Evolutionary conservation across 2,329 filamentous ascomycete genomes (phyloP).

Genomic region (Calonectria crousiana): DNA sequence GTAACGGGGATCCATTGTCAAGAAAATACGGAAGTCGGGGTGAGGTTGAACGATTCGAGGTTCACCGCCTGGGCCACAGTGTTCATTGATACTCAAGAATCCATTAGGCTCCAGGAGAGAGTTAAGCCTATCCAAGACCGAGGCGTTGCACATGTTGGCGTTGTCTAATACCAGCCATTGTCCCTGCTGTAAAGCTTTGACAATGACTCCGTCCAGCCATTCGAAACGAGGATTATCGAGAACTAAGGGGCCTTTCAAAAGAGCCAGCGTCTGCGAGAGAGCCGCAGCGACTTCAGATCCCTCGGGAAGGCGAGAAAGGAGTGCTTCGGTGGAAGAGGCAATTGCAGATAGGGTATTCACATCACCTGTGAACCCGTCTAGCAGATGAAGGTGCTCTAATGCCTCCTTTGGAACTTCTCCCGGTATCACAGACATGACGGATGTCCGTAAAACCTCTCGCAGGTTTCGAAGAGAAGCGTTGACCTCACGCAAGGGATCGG

Average conservation of each 20-base stretch:
- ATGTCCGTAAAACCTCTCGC: slow-evolving; percentile 63
- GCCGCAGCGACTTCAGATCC: slow-evolving; percentile 60
- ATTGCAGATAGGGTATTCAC: slow-evolving; percentile 53
- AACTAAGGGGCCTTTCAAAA: slow-evolving; percentile 65
- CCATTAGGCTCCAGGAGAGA: slow-evolving; percentile 94
- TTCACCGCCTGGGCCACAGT: slow-evolving; percentile 84
- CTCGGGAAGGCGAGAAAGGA: slow-evolving; percentile 57
- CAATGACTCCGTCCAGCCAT: slow-evolving; percentile 94
- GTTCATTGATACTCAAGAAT: slow-evolving; percentile 90
- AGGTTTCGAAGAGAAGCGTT: slow-evolving; percentile 67
- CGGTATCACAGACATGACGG: slow-evolving; percentile 63
- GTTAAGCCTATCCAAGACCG: slow-evolving; percentile 93
- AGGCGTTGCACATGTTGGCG: slow-evolving; percentile 95
- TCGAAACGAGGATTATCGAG: slow-evolving; percentile 87
- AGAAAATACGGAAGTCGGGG: slow-evolving; percentile 88
- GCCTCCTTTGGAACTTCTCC: slow-evolving; percentile 59
- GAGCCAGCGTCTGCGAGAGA: slow-evolving; percentile 60
- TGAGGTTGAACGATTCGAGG: slow-evolving; percentile 86
- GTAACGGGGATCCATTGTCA: slow-evolving; percentile 92
- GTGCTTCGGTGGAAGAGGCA: slow-evolving; percentile 51
- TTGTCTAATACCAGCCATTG: slow-evolving; percentile 97
- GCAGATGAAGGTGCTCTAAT: slow-evolving; percentile 63
- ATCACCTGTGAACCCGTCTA: slow-evolving; percentile 59
- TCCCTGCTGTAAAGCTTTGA: slow-evolving; percentile 86
- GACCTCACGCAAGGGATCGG: slow-evolving; percentile 81